Conservation (phyloP, 805 yeast species). For the Hanseniaspora meyeri region DNA sequence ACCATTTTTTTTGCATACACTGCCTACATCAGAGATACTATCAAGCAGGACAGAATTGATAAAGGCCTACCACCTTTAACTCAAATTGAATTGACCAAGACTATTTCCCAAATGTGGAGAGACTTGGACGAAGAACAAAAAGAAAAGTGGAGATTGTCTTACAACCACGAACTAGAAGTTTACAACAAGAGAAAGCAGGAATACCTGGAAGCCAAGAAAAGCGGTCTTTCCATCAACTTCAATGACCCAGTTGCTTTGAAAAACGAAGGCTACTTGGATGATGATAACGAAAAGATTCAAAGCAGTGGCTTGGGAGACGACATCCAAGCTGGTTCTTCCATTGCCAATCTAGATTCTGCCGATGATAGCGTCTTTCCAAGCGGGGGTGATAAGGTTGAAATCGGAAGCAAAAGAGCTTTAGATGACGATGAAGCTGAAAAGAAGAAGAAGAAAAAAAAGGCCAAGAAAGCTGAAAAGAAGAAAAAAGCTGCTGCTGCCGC, state of each 20-base stretch:
- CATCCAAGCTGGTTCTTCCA: constrained; percentile 34
- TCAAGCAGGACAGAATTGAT: constrained; percentile 54
- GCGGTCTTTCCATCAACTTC: constrained; percentile 25
- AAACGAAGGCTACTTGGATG: constrained; percentile 17
- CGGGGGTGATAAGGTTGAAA: not conserved
- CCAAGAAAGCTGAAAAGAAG: constrained; percentile 13
- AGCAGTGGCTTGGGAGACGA: constrained; percentile 18
- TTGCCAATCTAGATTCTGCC: not conserved
- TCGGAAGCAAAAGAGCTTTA: constrained; percentile 8
- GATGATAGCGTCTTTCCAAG: not conserved
- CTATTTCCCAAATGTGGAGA: constrained; percentile 71
- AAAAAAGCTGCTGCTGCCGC: constrained; percentile 11
- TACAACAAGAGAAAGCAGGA: constrained; percentile 37
- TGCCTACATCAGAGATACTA: constrained; percentile 55
- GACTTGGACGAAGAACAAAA: constrained; percentile 57
- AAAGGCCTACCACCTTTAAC: constrained; percentile 51
- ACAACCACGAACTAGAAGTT: constrained; percentile 32
- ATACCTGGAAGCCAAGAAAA: constrained; percentile 37
- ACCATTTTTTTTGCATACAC: constrained; percentile 76
- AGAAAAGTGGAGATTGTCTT: constrained; percentile 54
- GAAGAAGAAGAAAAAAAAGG: constrained; percentile 14
- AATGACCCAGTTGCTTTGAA: constrained; percentile 31
- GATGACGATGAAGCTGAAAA: constrained; percentile 11
- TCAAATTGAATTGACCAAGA: constrained; percentile 66
- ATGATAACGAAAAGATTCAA: constrained; percentile 3